Evolutionary conservation across 2,329 filamentous ascomycete genomes (phyloP).

Genomic region (Proliferodiscus dingleyae): DNA sequence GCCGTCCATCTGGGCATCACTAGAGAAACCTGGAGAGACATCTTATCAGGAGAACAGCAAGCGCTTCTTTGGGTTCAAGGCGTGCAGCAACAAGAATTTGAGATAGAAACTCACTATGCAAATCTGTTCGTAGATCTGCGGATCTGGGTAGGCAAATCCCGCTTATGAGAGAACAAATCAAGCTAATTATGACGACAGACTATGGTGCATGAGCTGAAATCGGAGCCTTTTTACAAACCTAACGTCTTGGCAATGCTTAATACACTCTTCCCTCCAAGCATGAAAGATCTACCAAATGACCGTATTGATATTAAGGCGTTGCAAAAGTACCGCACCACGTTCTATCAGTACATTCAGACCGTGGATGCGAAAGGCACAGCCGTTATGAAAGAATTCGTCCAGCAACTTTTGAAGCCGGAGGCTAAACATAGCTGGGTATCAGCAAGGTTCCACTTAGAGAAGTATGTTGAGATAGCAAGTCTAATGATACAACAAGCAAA

Average conservation of each 20-base stretch:
- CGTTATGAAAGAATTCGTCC: constrained; percentile 16
- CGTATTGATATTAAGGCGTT: constrained; percentile 15
- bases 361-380: constrained; percentile 13
- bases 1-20: constrained; percentile 19
- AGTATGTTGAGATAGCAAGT: constrained; percentile 21
- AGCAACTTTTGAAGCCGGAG: constrained; percentile 9
- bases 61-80: constrained; percentile 22
- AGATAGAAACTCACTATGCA: constrained; percentile 20
- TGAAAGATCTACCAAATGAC: constrained; percentile 21
- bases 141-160: constrained; percentile 24
- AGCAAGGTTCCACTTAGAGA: constrained; percentile 13
- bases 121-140: constrained; percentile 22
- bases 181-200: constrained; percentile 17
- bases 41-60: constrained; percentile 15
- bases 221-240: constrained; percentile 16
- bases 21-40: constrained; percentile 20
- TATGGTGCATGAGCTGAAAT: constrained; percentile 23
- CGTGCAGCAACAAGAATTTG: constrained; percentile 19
- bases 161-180: not conserved
- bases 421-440: constrained; percentile 20
- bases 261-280: constrained; percentile 27
- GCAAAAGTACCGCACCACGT: constrained; percentile 19
- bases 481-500: constrained; percentile 24
- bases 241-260: constrained; percentile 28
- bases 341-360: constrained; percentile 21